Evolutionary conservation across 257 asterid genomes (phyloP).

Genomic region (Paulownia fortunei): DNA sequence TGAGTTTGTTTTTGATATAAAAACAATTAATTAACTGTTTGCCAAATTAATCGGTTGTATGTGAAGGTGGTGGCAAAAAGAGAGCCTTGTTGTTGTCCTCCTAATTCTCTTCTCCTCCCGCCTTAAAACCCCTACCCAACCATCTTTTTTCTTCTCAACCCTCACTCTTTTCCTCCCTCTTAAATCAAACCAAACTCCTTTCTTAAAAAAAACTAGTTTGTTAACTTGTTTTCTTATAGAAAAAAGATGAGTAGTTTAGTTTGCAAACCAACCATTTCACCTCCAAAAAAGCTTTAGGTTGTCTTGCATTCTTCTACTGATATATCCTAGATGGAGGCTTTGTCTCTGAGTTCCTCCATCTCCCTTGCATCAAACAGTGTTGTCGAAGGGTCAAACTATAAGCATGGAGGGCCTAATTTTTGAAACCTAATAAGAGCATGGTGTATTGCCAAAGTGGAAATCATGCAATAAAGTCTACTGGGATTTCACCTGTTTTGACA

Average conservation of each 20-base stretch:
- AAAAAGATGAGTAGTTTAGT: conserved; percentile 41
- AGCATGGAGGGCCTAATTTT: conserved; percentile 23
- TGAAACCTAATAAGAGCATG: conserved; percentile 31
- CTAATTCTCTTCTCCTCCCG: conserved; percentile 70
- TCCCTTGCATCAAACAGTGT: conserved; percentile 38
- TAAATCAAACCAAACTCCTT: conserved; percentile 68
- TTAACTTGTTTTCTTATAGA: conserved; percentile 40
- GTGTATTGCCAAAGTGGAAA: conserved; percentile 61
- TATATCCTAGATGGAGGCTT: conserved; percentile 81
- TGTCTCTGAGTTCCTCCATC: conserved; percentile 57
- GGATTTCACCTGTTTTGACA: conserved; percentile 60
- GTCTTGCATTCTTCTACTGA: conserved; percentile 34
- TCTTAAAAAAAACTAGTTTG: conserved; percentile 57
- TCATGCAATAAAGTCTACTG: conserved; percentile 54
- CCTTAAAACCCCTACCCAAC: conserved; percentile 50
- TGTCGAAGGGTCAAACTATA: conserved; percentile 12
- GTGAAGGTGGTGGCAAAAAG: conserved; percentile 74
- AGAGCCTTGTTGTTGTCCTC: conserved; percentile 69
- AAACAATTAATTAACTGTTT: conserved; percentile 28
- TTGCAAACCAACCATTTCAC: conserved; percentile 46
- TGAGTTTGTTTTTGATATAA: no score
- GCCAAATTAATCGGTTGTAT: conserved; percentile 50
- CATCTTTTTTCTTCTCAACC: conserved; percentile 38
- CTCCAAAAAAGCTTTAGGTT: conserved; percentile 37
- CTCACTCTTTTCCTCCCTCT: conserved; percentile 52